phyloP scores from a whole-genome alignment of 2,329 filamentous ascomycete species.

The Dothistroma septosporum region DNA sequence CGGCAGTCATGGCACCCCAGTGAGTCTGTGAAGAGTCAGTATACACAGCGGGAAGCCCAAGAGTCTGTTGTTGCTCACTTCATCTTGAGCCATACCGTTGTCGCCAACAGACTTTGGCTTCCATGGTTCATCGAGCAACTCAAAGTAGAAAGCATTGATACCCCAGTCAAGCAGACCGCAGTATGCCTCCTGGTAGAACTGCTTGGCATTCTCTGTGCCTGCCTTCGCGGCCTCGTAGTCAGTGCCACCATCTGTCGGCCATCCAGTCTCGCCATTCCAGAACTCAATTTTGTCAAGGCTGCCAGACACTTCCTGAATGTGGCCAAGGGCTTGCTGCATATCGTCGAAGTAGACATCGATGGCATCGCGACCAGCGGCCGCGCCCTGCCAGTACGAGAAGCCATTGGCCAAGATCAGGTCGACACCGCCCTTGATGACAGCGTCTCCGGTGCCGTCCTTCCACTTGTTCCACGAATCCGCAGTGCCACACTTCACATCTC shows the following conservation, averaged over 20 bases:
- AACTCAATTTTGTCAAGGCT: slow-evolving; percentile 55
- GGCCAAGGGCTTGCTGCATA: slow-evolving; percentile 59
- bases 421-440: slow-evolving; percentile 57
- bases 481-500: slow-evolving; percentile 57
- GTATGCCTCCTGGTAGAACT: slow-evolving; percentile 59
- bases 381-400: slow-evolving; percentile 69
- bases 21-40: slow-evolving; percentile 45
- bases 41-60: slow-evolving; percentile 45
- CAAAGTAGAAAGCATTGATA: slow-evolving; percentile 68
- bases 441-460: slow-evolving; percentile 63
- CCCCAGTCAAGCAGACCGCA: slow-evolving; percentile 63
- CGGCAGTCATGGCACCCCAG: slow-evolving; percentile 63
- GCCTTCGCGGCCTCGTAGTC: slow-evolving; percentile 61
- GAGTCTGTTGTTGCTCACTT: neutral
- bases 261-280: slow-evolving; percentile 66
- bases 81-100: slow-evolving; percentile 51
- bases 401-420: slow-evolving; percentile 63
- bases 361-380: slow-evolving; percentile 46
- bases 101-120: slow-evolving; percentile 62
- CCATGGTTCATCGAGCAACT: slow-evolving; percentile 67
- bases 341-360: slow-evolving; percentile 64
- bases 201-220: slow-evolving; percentile 54
- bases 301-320: slow-evolving; percentile 58
- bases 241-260: slow-evolving; percentile 59
- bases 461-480: slow-evolving; percentile 72